These are phyloP conservation scores for Mycena sanguinolenta DNA, from an alignment of 768 basidiomycete genomes.

Conservation along the genomic window DNA sequence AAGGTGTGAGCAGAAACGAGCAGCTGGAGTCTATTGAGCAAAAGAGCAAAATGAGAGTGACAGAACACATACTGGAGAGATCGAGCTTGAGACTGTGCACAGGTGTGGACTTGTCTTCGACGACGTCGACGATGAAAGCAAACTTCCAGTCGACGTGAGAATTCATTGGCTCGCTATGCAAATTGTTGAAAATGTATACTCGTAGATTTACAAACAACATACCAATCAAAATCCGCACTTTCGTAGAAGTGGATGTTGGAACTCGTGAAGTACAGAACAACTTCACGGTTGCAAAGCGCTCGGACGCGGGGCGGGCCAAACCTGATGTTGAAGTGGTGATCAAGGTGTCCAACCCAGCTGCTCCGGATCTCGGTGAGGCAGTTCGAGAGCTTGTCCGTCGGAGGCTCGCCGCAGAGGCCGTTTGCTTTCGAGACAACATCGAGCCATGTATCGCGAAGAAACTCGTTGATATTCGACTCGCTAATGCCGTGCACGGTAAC, in stretches of 20 bases:
- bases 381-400: slow-evolving; percentile 19
- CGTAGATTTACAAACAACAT: background rate
- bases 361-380: slow-evolving; percentile 35
- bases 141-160: slow-evolving; percentile 30
- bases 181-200: no score
- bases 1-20: no score
- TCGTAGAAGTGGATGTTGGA: no score
- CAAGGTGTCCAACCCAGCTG: slow-evolving; percentile 32
- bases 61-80: no score
- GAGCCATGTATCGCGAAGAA: slow-evolving; percentile 5
- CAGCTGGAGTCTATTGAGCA: no score
- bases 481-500: slow-evolving; percentile 29
- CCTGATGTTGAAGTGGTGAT: slow-evolving; percentile 39
- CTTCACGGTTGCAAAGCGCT: slow-evolving; percentile 38
- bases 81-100: slow-evolving; percentile 26
- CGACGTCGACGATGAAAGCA: slow-evolving; percentile 35
- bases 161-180: background rate
- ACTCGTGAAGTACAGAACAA: slow-evolving; percentile 35
- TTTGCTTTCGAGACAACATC: slow-evolving; percentile 2
- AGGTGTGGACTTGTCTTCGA: slow-evolving; percentile 27
- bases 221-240: slow-evolving; percentile 18
- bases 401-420: slow-evolving; percentile 29
- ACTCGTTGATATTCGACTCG: slow-evolving; percentile 34
- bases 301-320: slow-evolving; percentile 37
- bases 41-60: no score